Evolutionary conservation across 257 asterid species (phyloP), one percentile per base, ranked within the genome.

Genomic region (Solanum boliviense): DNA sequence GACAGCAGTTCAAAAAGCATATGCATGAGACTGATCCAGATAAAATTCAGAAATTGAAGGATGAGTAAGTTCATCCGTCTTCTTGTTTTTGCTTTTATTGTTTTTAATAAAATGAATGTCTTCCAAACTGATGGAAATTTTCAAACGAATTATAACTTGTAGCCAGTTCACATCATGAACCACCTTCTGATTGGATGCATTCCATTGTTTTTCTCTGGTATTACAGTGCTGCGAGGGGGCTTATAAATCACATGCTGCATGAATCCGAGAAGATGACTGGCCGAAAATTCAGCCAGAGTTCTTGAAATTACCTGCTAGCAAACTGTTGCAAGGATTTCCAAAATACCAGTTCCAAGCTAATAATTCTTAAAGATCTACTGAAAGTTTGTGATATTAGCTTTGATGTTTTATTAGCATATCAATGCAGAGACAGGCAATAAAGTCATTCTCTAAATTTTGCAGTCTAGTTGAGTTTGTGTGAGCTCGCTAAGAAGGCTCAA

Each of bases 1-100:
- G 99, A 68, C 92, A 94, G 87, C 98, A 95, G 91, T 95, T 97
- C 94, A 95, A 93, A 91, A 95, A 86, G 88, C 90, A 93, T 89
- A 95, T 91, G 95, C 95, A 95, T 21, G 99, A 95, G 93, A 95
- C 95, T n/a, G 94, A 97, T 93, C 96, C 98, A 4, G 98, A 97
- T 23, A 95, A 90, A 88, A 95, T 97, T 87, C 98, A 95, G 91
- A 90, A 95, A 88, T 60, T 95, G 90, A 97, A 95, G 91, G 99
- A 97, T 31, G 97, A 93, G 98, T 96, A 89, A 94, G 98, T 92
- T 88, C 46, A 65, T 29, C 27, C 73, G 44, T 21, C 70, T 70
- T 52, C 60, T 60, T 39, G 9, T 86, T 31, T 71, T 31, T 31
- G 39, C 78, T 71, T 71, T 32, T 71, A 4, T 83, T 56, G 60